Percentiles rank a stretch among this genome's conserved stretches.
Conservation (phyloP, 2,329 filamentous ascomycete genomes). For the Phialocephala sp. region DNA sequence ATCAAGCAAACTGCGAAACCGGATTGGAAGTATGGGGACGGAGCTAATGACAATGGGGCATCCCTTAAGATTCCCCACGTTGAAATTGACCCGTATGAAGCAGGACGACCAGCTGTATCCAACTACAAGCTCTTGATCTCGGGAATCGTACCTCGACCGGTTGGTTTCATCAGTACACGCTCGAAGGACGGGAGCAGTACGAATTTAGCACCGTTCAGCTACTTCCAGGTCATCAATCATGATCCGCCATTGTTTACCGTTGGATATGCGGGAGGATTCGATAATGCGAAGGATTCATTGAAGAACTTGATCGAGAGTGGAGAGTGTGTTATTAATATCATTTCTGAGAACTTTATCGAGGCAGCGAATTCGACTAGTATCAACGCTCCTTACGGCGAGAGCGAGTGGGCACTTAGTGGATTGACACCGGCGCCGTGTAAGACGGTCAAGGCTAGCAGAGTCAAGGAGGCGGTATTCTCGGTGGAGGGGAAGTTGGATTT, state of each 20-base stretch:
- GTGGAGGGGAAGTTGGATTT: conserved; percentile 82
- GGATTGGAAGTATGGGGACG: conserved; percentile 68
- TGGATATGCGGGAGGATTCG: conserved; percentile 53
- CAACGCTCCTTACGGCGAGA: conserved; percentile 76
- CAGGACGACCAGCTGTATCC: conserved; percentile 67
- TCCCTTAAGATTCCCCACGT: conserved; percentile 64
- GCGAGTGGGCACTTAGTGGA: conserved; percentile 81
- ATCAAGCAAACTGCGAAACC: conserved; percentile 70
- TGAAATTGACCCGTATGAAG: conserved; percentile 79
- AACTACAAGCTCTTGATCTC: conserved; percentile 96
- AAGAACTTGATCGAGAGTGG: conserved; percentile 72
- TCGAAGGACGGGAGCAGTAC: conserved; percentile 64
- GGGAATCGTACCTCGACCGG: conserved; percentile 80
- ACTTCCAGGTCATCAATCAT: conserved; percentile 82
- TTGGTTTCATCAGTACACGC: conserved; percentile 66
- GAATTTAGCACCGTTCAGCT: conserved; percentile 88
- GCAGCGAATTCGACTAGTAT: conserved; percentile 83
- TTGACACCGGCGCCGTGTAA: conserved; percentile 72
- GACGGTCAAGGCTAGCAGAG: conserved; percentile 72
- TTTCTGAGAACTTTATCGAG: conserved; percentile 83
- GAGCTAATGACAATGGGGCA: conserved; percentile 60
- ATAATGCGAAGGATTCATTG: conserved; percentile 76
- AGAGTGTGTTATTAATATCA: conserved; percentile 88
- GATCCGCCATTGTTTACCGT: conserved; percentile 84
- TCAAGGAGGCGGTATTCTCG: conserved; percentile 81